Base-by-base conservation (phyloP, 441 rosid genomes). In the Erysimum cheiri region DNA sequence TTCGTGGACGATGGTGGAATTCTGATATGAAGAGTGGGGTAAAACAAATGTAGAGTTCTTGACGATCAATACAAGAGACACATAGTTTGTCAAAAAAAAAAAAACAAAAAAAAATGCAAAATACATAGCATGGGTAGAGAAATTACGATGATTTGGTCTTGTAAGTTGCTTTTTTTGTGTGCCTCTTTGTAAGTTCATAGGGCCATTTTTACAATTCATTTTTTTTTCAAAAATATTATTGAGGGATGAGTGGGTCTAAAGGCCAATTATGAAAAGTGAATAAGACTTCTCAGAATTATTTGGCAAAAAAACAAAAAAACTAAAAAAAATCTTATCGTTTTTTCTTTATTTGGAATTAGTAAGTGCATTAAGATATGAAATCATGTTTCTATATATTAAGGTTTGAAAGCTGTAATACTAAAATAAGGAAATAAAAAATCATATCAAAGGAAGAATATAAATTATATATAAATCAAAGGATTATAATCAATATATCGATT, bases 141-240 rank as follows among this genome's bases (percentile, higher is more conserved):
- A 44, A 44, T 15, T 10, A 44, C 22, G 24, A 44, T 15, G 31
- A 39, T 39, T 39, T 68, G 64, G 8, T 69, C 48, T 22, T 22
- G 57, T 26, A 33, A 14, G 14, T 39, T 39, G 67, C 52, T 22
- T 22, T 22, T 22, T 19, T 57, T 33, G n/a, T n/a, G 10, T 39
- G 73, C 22, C 74, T 60, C 60, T 70, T 70, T 15, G 53, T 48
- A 29, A 13, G 33, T 29, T 60, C 67, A 52, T 60, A 13, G 54
- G 50, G 67, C 2, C 60, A 39, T 17, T 52, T 52, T 39, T 17
- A 56, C 41, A 9, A 8, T 28, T 29, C 13, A 15, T 15, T 47
- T 46, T 33, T 4, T 32, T 15, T 8, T 17, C 0, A 0, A 9
- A 44, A 46, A 24, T 6, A 69, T 50, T 4, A 70, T 70, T 60